Evolutionary conservation across 257 asterid genomes (phyloP), one percentile per base, ranked within the genome.

Genomic region (Solanum pimpinellifolium): DNA sequence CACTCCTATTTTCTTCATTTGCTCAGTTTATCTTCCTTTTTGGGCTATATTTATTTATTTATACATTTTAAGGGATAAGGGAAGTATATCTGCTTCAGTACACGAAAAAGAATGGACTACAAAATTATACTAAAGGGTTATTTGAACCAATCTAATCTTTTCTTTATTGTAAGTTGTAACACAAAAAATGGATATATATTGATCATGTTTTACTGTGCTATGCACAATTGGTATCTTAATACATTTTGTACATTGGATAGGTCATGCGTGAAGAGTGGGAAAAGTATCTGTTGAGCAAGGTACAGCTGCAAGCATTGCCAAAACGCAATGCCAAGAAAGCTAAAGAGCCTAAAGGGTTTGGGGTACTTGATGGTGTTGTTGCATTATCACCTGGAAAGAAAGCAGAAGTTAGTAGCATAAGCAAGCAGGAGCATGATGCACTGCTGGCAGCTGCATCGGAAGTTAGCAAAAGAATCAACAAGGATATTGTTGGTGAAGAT

Each of bases 241-340:
- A 62, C 25, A 66, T 20, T 62, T 52, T 56, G 16, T 75, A 23
- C 39, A 27, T 41, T 86, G 66, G 89, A 89, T 90, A 97, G 99
- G 99, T 95, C 83, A 94, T 97, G 98, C 90, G 49, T 81, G 95
- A 93, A 89, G 98, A 97, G 91, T 97, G 99, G 99, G 95, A 93
- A 86, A 95, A 95, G 75, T 97, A 95, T 92, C 91, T 97, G 93
- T 93, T 93, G 70, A 95, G 99, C 92, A 97, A 97, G 92, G 97
- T 97, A 86, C 96, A 97, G 93, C 90, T 97, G 92, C 95, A 94
- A 84, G 93, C 98, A 85, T 91, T 97, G 89, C 99, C 99, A 89
- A 97, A 97, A 89, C 86, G 35, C 84, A 90, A 81, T 84, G 94
- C 93, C 90, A 95, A 95, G 98, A 97, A 97, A 88, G 89, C 93